Evolutionary conservation across 192 early-diverging fungal species (phyloP).

Genomic region (Piromyces sp.): DNA sequence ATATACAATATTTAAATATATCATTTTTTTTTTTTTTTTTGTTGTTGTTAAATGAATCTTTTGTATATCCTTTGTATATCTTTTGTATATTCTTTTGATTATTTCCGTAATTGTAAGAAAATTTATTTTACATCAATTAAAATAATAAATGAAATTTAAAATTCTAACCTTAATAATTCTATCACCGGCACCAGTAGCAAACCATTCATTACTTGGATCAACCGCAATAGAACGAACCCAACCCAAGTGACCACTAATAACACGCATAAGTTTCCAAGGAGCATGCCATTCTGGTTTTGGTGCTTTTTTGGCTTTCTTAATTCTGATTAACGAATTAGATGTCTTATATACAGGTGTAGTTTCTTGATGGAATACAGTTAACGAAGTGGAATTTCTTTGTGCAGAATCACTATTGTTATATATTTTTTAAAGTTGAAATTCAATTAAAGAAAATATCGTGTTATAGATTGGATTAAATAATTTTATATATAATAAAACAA

Average conservation of each 20-base stretch:
- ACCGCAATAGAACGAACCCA: conserved; percentile 88
- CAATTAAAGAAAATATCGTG: too few species aligned
- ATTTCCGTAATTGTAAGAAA: too few species aligned
- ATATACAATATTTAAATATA: too few species aligned
- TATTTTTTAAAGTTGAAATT: too few species aligned
- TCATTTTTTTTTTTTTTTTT: too few species aligned
- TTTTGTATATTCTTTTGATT: too few species aligned
- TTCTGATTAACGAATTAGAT: conserved; percentile 1
- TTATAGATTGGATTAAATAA: too few species aligned
- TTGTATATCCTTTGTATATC: too few species aligned
- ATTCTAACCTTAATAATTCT: conserved; percentile 85
- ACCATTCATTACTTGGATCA: conserved; percentile 94
- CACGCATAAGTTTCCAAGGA: conserved; percentile 92
- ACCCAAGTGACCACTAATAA: conserved; percentile 92
- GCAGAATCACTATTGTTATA: background rate
- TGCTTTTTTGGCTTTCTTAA: conserved; percentile 30
- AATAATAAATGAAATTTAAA: background rate
- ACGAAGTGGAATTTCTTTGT: background rate
- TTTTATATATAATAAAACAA: too few species aligned
- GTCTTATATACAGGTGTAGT: background rate
- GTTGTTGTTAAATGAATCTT: too few species aligned
- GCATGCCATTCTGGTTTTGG: conserved; percentile 88
- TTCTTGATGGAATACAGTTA: background rate
- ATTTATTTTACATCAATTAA: background rate
- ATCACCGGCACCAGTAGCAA: conserved; percentile 94